Base-by-base conservation (phyloP, 352 stramenopile genomes). In the Globisporangium nunn region DNA sequence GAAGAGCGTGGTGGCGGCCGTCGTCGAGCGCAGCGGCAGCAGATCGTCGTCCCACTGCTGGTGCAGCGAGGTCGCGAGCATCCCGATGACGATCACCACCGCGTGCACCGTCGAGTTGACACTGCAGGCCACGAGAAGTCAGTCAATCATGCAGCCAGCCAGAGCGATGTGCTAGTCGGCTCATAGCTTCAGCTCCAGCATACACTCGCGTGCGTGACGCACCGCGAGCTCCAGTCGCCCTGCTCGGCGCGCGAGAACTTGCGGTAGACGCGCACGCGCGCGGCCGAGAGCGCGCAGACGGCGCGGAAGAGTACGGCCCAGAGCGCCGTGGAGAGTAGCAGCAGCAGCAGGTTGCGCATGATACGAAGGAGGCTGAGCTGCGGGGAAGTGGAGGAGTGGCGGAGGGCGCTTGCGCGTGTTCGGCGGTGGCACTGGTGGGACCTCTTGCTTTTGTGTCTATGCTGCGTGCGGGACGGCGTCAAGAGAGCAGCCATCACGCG, bases 221-320 rank as follows among this genome's bases (percentile, higher is more conserved):
- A 93, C 84, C 84, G 68, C 41, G 84, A 91, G 64, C 79, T 85
- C 81, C 81, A 93, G 70, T 93, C 82, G 58, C 74, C 81, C 43
- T 87, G 74, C 45, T 93, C 78, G 4, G 72, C 64, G 44, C 60
- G 62, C 8, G 79, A 88, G 50, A 90, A 93, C 56, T 87, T 74
- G 30, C 73, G 74, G 61, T 86, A 93, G 10, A 85, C 74, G 55
- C 67, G 66, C 33, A 91, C 60, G 59, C 79, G 78, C 57, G 66
- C 64, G 46, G 65, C 52, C 39, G 79, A 93, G 49, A 91, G 70
- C 58, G 54, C 58, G 56, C 80, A 73, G 41, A 66, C 74, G 3
- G 64, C 46, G 33, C 65, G 65, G 57, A 93, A 91, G 6, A 91
- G 54, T 12, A 63, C 69, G 4, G 72, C 71, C 61, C 91, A 93